Base-by-base conservation (phyloP, 179 eudicot species). In the Beta corolliflora region DNA sequence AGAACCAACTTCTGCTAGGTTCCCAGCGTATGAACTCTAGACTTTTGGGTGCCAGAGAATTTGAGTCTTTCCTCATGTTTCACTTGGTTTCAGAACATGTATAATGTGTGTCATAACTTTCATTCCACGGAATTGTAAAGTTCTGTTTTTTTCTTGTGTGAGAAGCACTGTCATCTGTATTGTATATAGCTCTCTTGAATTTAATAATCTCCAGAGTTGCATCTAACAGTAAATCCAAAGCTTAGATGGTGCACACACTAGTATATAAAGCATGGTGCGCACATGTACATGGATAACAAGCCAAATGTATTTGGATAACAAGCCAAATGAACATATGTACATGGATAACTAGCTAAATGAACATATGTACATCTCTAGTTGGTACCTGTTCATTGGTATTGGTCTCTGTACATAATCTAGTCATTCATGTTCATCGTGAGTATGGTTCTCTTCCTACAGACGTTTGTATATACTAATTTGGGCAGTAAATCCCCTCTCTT, bases 1-100 rank as follows among this genome's bases (percentile, higher is more conserved):
- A 11, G 87, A 88, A 23, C 94, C 96, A 11, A 23, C 54, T 4
- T 79, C 82, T 64, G 89, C 93, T 71, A 87, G 91, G 66, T 93
- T 93, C 81, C 93, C 96, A 9, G 91, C 81, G 71, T 91, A 90
- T 85, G 93, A 93, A 87, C 77, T 71, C 46, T 82, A 44, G 77
- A 54, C 84, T 84, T 70, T 16, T 31, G 56, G 71, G 53, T 2
- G 7, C 5, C 19, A 54, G 31, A 29, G n/a, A 75, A 69, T 9
- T 10, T 29, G 18, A 54, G 67, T 44, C 50, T 81, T 58, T 36
- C 56, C 4, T 41, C 75, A 9, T 74, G 50, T 41, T 67, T 55
- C 54, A 50, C n/a, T 63, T n/a, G 18, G 21, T 25, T 13, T 61
- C 2, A 36, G 36, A 5, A 25, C 18, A 64, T n/a, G 53, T 54